Evolutionary conservation across 768 basidiomycete genomes (phyloP).

Genomic region (Phanerodontia chrysosporium): DNA sequence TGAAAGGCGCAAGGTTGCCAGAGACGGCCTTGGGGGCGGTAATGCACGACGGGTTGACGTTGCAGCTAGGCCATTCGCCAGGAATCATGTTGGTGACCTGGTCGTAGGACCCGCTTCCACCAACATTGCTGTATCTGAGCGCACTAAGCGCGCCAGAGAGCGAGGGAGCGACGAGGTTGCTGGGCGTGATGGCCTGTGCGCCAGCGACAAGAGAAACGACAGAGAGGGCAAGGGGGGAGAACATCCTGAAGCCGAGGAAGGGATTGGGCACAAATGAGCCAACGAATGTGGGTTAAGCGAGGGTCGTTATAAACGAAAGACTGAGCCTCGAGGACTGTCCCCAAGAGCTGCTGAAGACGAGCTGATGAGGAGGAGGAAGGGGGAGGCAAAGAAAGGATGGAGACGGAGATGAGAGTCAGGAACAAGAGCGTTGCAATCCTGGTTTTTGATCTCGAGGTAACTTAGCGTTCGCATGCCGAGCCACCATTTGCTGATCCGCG

Average conservation of each 20-base stretch:
- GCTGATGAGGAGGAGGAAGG: conserved; percentile 1
- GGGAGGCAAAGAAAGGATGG: conserved; percentile 5
- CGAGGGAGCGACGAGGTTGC: conserved; percentile 17
- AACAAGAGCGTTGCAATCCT: background rate
- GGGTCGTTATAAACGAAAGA: conserved; percentile 3
- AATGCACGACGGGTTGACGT: conserved; percentile 20
- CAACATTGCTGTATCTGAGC: conserved; percentile 25
- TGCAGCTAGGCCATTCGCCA: conserved; percentile 23
- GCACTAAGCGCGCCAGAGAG: conserved; percentile 21
- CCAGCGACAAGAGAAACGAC: conserved; percentile 9
- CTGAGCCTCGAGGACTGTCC: conserved; percentile 2
- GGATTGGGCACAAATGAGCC: background rate
- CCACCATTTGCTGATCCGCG: background rate
- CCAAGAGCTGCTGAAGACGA: conserved; percentile 3
- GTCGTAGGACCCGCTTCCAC: conserved; percentile 22
- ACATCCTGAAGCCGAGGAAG: conserved; percentile 10
- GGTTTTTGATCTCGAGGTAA: background rate
- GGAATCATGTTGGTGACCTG: conserved; percentile 26
- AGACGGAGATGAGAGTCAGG: background rate
- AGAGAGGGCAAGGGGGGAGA: background rate
- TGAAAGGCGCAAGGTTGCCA: conserved; percentile 26
- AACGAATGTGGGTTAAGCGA: conserved; percentile 8
- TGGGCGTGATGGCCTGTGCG: conserved; percentile 13
- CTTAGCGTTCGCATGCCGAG: background rate
- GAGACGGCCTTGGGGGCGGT: conserved; percentile 13